Conservation (phyloP, 2,329 filamentous ascomycete genomes). For the Rugonectria rugulosa region DNA sequence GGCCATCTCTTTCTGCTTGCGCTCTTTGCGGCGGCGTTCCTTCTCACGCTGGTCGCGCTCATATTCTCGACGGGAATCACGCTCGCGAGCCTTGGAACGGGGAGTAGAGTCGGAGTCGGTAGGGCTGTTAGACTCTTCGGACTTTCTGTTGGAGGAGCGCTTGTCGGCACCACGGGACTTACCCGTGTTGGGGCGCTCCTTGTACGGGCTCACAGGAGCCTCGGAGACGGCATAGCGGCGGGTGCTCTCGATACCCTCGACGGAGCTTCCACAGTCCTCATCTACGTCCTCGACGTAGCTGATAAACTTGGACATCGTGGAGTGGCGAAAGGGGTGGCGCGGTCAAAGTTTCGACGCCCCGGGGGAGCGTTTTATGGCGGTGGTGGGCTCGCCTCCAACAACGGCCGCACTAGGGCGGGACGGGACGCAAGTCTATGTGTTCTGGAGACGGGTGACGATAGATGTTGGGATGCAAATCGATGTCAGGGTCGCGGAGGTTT, state of each 20-base stretch:
- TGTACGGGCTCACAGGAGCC: conserved; percentile 52
- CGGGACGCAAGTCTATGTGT: conserved; percentile 30
- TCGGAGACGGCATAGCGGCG: conserved; percentile 57
- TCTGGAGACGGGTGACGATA: conserved; percentile 30
- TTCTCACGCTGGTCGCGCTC: conserved; percentile 42
- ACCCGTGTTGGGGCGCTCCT: conserved; percentile 61
- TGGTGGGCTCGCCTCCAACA: conserved; percentile 33
- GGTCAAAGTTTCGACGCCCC: conserved; percentile 31
- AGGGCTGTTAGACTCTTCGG: conserved; percentile 47
- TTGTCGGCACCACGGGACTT: conserved; percentile 55
- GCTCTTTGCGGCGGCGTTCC: conserved; percentile 41
- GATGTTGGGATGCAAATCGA: conserved; percentile 20
- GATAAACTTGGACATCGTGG: conserved; percentile 54
- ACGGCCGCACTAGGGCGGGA: conserved; percentile 42
- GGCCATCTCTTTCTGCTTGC: conserved; percentile 34
- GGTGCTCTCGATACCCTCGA: conserved; percentile 49
- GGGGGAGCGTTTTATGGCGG: conserved; percentile 30
- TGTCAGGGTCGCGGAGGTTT: conserved; percentile 35
- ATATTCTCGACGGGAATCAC: conserved; percentile 37
- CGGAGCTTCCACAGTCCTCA: conserved; percentile 56
- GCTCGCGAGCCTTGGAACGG: conserved; percentile 40
- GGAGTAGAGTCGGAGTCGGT: conserved; percentile 55
- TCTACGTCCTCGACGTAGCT: conserved; percentile 61
- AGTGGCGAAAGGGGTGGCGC: conserved; percentile 27
- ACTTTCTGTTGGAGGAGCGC: conserved; percentile 42